Percentiles rank a stretch among this genome's conserved stretches.
Evolutionary conservation across 2,329 filamentous ascomycete genomes (phyloP).

Genomic region (Stemphylium vesicarium): DNA sequence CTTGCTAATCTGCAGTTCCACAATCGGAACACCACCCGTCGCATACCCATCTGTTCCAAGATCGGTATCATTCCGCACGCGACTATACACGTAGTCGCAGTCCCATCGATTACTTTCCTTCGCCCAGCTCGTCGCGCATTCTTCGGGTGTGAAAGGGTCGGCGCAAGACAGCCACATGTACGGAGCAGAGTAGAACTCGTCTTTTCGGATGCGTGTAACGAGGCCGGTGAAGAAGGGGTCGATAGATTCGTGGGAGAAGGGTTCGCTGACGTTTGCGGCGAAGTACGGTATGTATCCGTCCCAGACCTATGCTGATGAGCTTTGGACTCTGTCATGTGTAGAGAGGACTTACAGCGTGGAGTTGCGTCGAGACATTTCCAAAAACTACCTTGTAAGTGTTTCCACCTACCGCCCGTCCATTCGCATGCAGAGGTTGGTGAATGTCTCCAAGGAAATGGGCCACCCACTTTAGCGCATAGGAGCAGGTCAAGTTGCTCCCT

Average conservation of each 20-base stretch:
- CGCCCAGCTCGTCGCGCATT: slow-evolving; percentile 49
- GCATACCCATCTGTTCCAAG: slow-evolving; percentile 48
- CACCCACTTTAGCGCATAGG: slow-evolving; percentile 52
- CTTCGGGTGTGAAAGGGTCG: slow-evolving; percentile 38
- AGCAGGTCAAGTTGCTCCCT: slow-evolving; percentile 47
- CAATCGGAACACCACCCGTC: slow-evolving; percentile 46
- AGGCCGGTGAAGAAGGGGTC: slow-evolving; percentile 46
- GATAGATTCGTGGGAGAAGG: slow-evolving; percentile 47
- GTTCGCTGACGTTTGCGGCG: slow-evolving; percentile 40
- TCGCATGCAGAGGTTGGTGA: slow-evolving; percentile 51
- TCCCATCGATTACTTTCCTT: slow-evolving; percentile 49
- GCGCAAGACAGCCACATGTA: slow-evolving; percentile 47
- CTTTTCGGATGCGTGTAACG: slow-evolving; percentile 44
- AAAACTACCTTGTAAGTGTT: slow-evolving; percentile 50
- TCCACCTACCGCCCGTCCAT: slow-evolving; percentile 47
- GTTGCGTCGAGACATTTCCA: slow-evolving; percentile 38
- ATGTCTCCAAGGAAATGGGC: slow-evolving; percentile 53
- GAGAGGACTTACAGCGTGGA: slow-evolving; percentile 45
- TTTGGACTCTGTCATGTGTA: not conserved
- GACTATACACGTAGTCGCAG: slow-evolving; percentile 49
- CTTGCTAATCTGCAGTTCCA: slow-evolving; percentile 52
- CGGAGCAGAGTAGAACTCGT: slow-evolving; percentile 45
- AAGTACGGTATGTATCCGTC: slow-evolving; percentile 49
- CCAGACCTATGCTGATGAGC: slow-evolving; percentile 45
- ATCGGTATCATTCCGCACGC: slow-evolving; percentile 40